phyloP scores from a whole-genome alignment of 2,329 filamentous ascomycete genomes.

The Mycogone perniciosa region DNA sequence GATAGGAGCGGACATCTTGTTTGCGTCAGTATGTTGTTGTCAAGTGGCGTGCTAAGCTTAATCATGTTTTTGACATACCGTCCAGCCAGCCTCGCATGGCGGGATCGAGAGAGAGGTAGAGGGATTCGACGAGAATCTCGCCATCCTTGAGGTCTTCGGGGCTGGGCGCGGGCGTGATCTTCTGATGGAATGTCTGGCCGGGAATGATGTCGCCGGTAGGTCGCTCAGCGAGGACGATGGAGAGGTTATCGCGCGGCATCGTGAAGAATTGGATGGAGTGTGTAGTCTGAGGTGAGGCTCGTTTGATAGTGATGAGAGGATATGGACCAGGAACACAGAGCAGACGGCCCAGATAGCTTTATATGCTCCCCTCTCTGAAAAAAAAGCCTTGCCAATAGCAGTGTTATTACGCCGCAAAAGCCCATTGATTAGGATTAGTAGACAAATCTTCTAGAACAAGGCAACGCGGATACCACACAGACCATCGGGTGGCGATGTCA shows the following conservation, averaged over 20 bases:
- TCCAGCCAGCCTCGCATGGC: conserved; percentile 72
- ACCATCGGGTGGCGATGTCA: too few species aligned
- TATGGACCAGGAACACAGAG: not conserved
- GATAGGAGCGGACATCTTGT: conserved; percentile 49
- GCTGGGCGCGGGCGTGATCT: conserved; percentile 45
- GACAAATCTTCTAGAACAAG: too few species aligned
- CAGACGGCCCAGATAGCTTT: not conserved
- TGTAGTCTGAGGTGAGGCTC: not conserved
- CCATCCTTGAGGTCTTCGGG: conserved; percentile 53
- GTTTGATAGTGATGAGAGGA: not conserved
- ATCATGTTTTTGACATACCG: conserved; percentile 27
- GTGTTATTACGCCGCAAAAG: too few species aligned
- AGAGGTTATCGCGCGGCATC: conserved; percentile 41
- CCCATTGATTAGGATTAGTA: too few species aligned
- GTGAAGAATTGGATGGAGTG: conserved; percentile 8
- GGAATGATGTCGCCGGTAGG: conserved; percentile 55
- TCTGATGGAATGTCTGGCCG: conserved; percentile 56
- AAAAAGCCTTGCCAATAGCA: not conserved
- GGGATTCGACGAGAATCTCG: conserved; percentile 52
- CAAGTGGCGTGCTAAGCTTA: not conserved
- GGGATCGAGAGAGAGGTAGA: conserved; percentile 66
- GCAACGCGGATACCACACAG: too few species aligned
- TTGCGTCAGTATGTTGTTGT: not conserved
- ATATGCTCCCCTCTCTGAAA: not conserved
- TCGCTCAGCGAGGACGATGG: conserved; percentile 57